A percentile compares a stretch with the other conserved stretches of the same genome.
phyloP scores from a whole-genome alignment of 352 stramenopile genomes.

The Phytophthora lateralis region DNA sequence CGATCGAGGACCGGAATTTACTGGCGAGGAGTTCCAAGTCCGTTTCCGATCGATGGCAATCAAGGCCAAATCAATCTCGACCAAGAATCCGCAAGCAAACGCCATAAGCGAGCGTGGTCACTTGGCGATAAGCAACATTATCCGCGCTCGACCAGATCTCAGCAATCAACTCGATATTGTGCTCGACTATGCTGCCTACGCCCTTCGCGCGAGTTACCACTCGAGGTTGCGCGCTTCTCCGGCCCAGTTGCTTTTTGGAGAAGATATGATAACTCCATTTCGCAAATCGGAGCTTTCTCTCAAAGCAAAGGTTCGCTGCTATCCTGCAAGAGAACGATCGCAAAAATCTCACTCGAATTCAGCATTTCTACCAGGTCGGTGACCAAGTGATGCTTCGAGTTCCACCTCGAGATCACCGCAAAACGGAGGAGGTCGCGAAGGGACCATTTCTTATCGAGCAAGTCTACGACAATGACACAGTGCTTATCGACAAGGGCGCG shows the following conservation, averaged over 20 bases:
- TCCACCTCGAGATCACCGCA: background rate
- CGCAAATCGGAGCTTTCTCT: conserved; percentile 16
- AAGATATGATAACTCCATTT: conserved; percentile 13
- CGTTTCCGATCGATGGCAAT: conserved; percentile 1
- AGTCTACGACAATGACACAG: conserved; percentile 17
- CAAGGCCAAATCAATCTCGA: conserved; percentile 9
- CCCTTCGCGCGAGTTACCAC: conserved; percentile 13
- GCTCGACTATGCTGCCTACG: conserved; percentile 7
- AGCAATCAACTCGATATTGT: no score
- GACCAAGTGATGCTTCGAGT: conserved; percentile 14
- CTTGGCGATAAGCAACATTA: conserved; percentile 9
- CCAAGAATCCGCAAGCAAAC: conserved; percentile 21
- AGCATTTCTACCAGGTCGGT: conserved; percentile 14
- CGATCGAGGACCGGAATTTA: conserved; percentile 15
- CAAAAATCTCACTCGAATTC: conserved; percentile 5
- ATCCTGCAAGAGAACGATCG: conserved; percentile 17
- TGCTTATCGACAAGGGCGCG: conserved; percentile 5
- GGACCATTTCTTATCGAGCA: conserved; percentile 13
- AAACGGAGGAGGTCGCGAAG: conserved; percentile 1
- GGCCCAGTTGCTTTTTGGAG: conserved; percentile 11
- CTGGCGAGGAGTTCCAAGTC: conserved; percentile 7
- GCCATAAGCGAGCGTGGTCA: conserved; percentile 19
- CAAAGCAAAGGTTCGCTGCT: conserved; percentile 12
- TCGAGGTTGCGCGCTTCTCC: conserved; percentile 2
- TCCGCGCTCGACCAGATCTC: no score